phyloP scores from a whole-genome alignment of 2,329 filamentous ascomycete genomes.

The Cryphonectria naterciae region DNA sequence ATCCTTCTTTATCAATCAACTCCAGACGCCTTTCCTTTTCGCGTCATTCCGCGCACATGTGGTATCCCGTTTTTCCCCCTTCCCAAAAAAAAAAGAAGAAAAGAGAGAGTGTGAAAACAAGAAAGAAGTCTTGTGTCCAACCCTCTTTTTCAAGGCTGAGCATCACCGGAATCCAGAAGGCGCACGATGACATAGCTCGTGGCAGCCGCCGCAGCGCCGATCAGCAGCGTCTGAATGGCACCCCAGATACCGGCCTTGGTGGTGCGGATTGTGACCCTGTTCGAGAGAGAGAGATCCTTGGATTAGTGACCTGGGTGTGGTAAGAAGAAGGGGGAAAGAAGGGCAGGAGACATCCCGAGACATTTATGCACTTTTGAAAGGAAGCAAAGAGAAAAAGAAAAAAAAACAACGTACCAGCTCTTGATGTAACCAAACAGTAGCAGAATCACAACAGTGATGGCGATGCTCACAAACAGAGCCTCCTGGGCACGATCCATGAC shows the following conservation, averaged over 20 bases:
- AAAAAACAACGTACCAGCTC: conserved; percentile 44
- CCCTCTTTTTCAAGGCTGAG: conserved; percentile 5
- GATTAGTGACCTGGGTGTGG: not conserved
- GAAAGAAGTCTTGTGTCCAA: not conserved
- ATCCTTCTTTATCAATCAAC: not conserved
- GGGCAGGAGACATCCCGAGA: not conserved
- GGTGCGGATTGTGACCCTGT: conserved; percentile 51
- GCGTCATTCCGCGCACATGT: not conserved
- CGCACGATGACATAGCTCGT: conserved; percentile 67
- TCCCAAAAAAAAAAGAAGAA: too few species aligned
- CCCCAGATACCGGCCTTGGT: conserved; percentile 59
- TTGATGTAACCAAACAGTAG: conserved; percentile 69
- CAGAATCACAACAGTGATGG: conserved; percentile 63
- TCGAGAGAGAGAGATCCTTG: conserved; percentile 11
- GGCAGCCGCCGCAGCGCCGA: conserved; percentile 68
- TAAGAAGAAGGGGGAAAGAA: not conserved
- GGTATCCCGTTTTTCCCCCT: not conserved
- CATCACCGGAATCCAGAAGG: conserved; percentile 49
- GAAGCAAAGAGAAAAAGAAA: not conserved
- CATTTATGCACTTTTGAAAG: not conserved
- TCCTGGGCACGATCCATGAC: conserved; percentile 50
- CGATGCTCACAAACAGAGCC: conserved; percentile 63
- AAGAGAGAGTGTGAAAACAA: not conserved
- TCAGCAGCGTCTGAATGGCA: conserved; percentile 65
- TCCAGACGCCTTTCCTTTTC: not conserved